Percentiles rank a stretch among this genome's conserved stretches.
Conservation (phyloP, 2,329 filamentous ascomycete species). For the Calonectria fujianensis region DNA sequence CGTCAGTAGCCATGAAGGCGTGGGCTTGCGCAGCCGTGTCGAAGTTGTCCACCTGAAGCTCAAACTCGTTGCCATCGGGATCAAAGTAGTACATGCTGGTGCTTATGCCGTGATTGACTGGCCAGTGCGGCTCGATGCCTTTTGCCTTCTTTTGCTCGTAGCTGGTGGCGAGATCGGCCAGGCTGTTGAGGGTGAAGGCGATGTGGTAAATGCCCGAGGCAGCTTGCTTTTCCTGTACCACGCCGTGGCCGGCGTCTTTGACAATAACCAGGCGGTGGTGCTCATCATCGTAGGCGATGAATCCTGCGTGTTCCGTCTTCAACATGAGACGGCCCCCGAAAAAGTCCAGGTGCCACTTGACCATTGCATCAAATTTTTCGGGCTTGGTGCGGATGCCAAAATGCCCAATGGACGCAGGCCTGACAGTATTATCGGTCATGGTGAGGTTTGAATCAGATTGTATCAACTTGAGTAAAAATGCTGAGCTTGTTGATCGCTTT, state of each 20-base stretch:
- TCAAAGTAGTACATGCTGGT: slow-evolving; percentile 42
- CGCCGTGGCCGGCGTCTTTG: background rate
- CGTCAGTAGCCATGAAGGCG: slow-evolving; percentile 25
- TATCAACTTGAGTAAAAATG: background rate
- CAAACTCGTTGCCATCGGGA: slow-evolving; percentile 39
- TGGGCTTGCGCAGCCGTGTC: slow-evolving; percentile 32
- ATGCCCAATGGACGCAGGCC: background rate
- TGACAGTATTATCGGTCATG: background rate
- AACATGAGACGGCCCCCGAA: background rate
- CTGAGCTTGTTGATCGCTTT: too few relatives aligned
- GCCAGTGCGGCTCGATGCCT: slow-evolving; percentile 34
- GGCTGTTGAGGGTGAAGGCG: background rate
- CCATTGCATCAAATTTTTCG: background rate
- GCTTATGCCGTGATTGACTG: slow-evolving; percentile 40
- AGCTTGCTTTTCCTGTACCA: background rate
- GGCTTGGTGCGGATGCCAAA: background rate
- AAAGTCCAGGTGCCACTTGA: slow-evolving; percentile 4
- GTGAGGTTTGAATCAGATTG: background rate
- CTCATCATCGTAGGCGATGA: slow-evolving; percentile 3
- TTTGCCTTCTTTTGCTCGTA: slow-evolving; percentile 20
- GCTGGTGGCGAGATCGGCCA: slow-evolving; percentile 8
- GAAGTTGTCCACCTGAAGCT: slow-evolving; percentile 41
- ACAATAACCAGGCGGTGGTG: slow-evolving; percentile 10
- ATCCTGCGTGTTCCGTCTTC: background rate
- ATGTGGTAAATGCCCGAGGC: slow-evolving; percentile 9